Evolutionary conservation across 345 rosid genomes (phyloP), one percentile per base, ranked within the genome.

Genomic region (Aquilaria sinensis): DNA sequence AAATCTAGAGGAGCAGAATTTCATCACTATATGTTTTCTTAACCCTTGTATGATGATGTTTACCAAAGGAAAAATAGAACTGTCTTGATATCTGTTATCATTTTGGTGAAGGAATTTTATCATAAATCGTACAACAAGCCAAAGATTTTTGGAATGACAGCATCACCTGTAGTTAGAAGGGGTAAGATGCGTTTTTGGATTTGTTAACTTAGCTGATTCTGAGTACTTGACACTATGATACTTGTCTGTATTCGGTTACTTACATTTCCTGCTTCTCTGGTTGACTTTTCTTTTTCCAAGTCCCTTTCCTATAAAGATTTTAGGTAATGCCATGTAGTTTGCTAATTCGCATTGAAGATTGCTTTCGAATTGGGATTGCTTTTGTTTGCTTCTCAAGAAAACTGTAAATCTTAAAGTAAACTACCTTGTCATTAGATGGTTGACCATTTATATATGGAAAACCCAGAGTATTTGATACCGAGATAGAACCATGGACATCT

Each of bases 71-170:
- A 60, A 60, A 2, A 29, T 12, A 67, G 57, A 56, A 46, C 16
- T 41, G 23, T 37, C 58, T 34, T n/a, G 15, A 53, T 34, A 3
- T n/a, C 45, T 33, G 4, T 29, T 64, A 2, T 37, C 58, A 51
- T 68, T 75, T 71, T 56, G 59, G 16, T 64, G 67, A 72, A 94
- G 99, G 99, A 88, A 60, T 94, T 82, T 65, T 94, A 88, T 75
- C 80, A 68, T 69, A 81, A 82, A 69, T 69, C 76, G 53, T 67
- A 49, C 57, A 48, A 66, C 64, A 88, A 86, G 78, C 99, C 97
- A 9, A 94, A 78, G 81, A 74, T 94, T 58, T 82, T 94, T 77
- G 97, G 97, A 70, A 82, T 94, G 87, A 86, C 97, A 10, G 80
- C 91, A 1, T 78, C 92, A 15, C 80, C 81, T 23, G 80, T 75